These are phyloP conservation scores for Bauhinia variegata DNA, from an alignment of 306 rosid species.

Conservation along the genomic window DNA sequence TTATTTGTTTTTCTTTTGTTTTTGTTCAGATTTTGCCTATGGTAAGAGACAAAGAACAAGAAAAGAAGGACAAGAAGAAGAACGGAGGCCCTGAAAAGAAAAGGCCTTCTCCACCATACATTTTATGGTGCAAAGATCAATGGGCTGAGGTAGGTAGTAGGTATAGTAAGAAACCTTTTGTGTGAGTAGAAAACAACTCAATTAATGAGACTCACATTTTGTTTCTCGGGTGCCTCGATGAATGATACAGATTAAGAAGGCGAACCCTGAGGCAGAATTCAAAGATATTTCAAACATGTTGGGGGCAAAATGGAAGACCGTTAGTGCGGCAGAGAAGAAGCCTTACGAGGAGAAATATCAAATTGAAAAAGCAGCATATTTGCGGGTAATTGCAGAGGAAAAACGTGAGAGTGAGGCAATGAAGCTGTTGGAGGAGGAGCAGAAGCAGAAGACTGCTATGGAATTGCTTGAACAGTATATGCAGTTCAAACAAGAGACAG, in stretches of 20 bases:
- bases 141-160: slow-evolving; percentile 72
- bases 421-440: slow-evolving; percentile 82
- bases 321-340: slow-evolving; percentile 72
- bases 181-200: neutral
- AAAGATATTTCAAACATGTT: slow-evolving; percentile 72
- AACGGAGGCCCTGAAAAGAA: slow-evolving; percentile 61
- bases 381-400: slow-evolving; percentile 63
- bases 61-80: slow-evolving; percentile 69
- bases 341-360: slow-evolving; percentile 85
- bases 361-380: slow-evolving; percentile 71
- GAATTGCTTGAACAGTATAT: slow-evolving; percentile 89
- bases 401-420: slow-evolving; percentile 90
- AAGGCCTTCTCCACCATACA: slow-evolving; percentile 82
- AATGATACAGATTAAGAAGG: slow-evolving; percentile 64
- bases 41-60: slow-evolving; percentile 62
- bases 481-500: slow-evolving; percentile 76
- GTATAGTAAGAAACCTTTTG: neutral
- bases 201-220: neutral
- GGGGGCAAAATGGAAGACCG: slow-evolving; percentile 87
- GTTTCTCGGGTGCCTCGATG: slow-evolving; percentile 12
- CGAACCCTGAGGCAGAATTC: slow-evolving; percentile 84
- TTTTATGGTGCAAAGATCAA: slow-evolving; percentile 85
- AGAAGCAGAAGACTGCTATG: slow-evolving; percentile 89
- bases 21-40: slow-evolving; percentile 59
- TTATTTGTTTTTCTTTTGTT: slow-evolving; percentile 6